phyloP scores from a whole-genome alignment of 2,329 filamentous ascomycete genomes.

The Alternaria triticina region DNA sequence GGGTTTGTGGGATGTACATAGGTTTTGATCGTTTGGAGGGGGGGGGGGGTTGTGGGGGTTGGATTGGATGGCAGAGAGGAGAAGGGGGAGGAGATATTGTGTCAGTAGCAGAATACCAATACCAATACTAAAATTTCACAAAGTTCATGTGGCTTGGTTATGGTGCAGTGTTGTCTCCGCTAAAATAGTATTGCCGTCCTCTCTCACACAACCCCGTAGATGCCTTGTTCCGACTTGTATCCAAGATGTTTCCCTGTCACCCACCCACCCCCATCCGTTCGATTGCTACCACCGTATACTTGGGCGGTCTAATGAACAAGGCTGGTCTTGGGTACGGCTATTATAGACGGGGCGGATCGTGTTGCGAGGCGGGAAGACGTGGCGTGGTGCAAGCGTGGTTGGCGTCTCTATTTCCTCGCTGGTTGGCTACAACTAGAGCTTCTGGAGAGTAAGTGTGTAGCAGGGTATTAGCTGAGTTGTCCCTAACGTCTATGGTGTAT shows the following conservation, averaged over 20 bases:
- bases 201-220: neutral
- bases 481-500: no score
- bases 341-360: neutral
- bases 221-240: neutral
- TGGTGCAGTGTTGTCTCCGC: neutral
- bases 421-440: neutral
- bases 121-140: no score
- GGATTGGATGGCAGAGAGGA: neutral
- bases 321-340: neutral
- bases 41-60: neutral
- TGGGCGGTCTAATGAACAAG: no score
- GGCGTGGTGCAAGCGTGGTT: neutral
- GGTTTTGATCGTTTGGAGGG: neutral
- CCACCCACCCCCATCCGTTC: neutral
- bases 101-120: neutral
- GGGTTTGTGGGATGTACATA: neutral
- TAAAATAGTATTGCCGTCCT: neutral
- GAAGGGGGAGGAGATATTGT: neutral
- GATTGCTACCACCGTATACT: no score
- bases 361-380: neutral
- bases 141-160: neutral
- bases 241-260: neutral
- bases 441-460: neutral
- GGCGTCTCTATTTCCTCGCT: neutral
- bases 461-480: neutral